Percentiles rank a stretch among this genome's conserved stretches.
Conservation (phyloP, 2,329 filamentous ascomycete genomes). For the Aspergillus latus region DNA sequence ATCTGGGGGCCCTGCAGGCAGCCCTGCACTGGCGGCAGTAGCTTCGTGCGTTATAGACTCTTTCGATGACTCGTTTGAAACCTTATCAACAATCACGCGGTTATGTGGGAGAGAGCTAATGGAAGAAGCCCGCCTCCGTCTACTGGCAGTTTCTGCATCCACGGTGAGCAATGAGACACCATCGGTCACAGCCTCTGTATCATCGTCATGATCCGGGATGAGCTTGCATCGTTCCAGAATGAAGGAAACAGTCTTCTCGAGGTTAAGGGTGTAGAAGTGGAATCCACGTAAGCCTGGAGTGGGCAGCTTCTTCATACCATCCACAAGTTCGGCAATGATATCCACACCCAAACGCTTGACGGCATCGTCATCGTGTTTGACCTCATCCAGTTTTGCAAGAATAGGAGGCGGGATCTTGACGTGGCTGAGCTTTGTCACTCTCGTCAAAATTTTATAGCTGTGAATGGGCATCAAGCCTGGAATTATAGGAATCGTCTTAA, state of each 20-base stretch:
- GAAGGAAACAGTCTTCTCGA: constrained; percentile 94
- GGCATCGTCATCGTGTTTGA: constrained; percentile 49
- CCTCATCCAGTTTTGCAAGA: constrained; percentile 58
- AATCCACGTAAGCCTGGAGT: constrained; percentile 69
- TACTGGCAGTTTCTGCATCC: constrained; percentile 25
- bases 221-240: constrained; percentile 83
- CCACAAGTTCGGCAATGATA: constrained; percentile 79
- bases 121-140: constrained; percentile 70
- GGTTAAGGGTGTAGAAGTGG: constrained; percentile 95
- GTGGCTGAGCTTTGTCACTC: constrained; percentile 92
- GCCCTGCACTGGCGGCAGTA: constrained; percentile 71
- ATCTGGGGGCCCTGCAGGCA: constrained; percentile 69
- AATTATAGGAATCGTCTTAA: constrained; percentile 85
- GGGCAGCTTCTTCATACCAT: constrained; percentile 68
- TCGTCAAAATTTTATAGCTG: constrained; percentile 91
- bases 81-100: constrained; percentile 74
- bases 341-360: constrained; percentile 52
- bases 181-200: constrained; percentile 45
- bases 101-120: constrained; percentile 85
- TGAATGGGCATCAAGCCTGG: constrained; percentile 97
- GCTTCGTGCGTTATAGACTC: constrained; percentile 59
- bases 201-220: constrained; percentile 61
- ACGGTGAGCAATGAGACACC: constrained; percentile 26
- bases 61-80: constrained; percentile 35
- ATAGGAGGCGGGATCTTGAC: constrained; percentile 74